Evolutionary conservation across 371 early-diverging fungal species (phyloP), one percentile per base, ranked within the genome.

Genomic region (Apophysomyces elegans): DNA sequence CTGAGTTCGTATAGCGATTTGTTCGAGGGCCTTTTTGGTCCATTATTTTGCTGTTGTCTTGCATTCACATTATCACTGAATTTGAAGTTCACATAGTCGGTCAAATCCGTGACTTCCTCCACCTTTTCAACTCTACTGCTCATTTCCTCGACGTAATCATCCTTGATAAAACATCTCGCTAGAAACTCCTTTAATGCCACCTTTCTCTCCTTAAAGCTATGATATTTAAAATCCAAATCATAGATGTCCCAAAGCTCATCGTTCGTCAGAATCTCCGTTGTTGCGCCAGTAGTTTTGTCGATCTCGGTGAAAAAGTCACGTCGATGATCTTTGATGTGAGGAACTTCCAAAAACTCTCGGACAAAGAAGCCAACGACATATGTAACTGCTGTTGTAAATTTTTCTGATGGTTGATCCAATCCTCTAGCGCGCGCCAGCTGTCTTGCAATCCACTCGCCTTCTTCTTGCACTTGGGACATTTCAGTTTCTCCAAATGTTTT

Each of bases 221-320:
- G 89, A 73, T 87, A 96, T 70, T 91, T 89, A 67, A 84, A 78
- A 65, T 95, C 95, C 58, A 90, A 76, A 72, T 97, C 98, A 66
- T 89, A 92, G 56, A 97, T 91, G 58, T 84, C 81, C 98, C 98
- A 97, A 38, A 97, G 71, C 69, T 95, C 95, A 13, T 86, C 86
- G 5, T 82, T 70, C 0, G 83, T 78, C 68, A 93, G 82, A 50
- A 90, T 84, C 13, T 86, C 86, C 11, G 74, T 77, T 21, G 81
- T 74, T 7, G 65, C 65, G 4, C 78, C 78, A 0, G 81, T 78
- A 2, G 21, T 62, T 5, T 69, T 71, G 41, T 87, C 81, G 13
- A 84, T 75, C 14, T 75, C 75, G 7, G 85, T 85, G 64, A 93
- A 86, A 64, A 90, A 89, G 74, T 99, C 99, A 57, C 90, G 88